Base-by-base conservation (phyloP, 225 moss, liverwort and hornwort species). In the Marchantia paleacea region DNA sequence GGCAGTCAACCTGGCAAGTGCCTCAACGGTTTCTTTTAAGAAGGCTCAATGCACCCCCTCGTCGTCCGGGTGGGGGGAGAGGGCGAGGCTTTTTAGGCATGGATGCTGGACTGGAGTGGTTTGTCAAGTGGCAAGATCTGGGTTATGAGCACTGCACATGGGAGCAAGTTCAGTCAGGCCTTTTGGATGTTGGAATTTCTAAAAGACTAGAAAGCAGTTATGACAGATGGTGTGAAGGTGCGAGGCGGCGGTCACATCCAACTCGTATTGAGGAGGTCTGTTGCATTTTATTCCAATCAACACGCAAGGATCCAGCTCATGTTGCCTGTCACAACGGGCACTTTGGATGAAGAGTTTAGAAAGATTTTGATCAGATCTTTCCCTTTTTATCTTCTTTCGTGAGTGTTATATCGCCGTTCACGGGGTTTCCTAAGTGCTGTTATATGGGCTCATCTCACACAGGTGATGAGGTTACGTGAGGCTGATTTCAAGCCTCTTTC, bases 111-210 rank as follows among this genome's bases (percentile, higher is more conserved):
- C 12, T 82, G 72, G 91, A 95, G 79, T 97, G 97, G 92, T 91
- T 83, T 83, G 91, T 97, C n/a, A 97, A 97, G 82, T 97, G 97
- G 97, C 93, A 92, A 84, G 93, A 92, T 60, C 81, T 93, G 53
- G 91, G 93, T 67, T 95, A 97, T 75, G 97, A 97, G 72, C 80
- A 83, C 75, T 95, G 97, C 89, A 93, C 95, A 31, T 97, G 97
- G 97, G 97, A 97, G 81, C 85, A 90, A 81, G 87, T 80, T 75
- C 75, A 84, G 22, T 69, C 84, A 65, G 89, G 90, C 53, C 77
- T 90, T 63, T 81, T 95, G 80, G 85, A 86, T 70, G 30, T 65
- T 49, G 80, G 87, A 76, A 7, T 82, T 8, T 81, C 81, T 48
- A 78, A 81, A 58, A 85, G 89, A 61, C 89, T 93, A 51, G 85